Base-by-base conservation (phyloP, 768 basidiomycete genomes). In the Baorangia bicolor region DNA sequence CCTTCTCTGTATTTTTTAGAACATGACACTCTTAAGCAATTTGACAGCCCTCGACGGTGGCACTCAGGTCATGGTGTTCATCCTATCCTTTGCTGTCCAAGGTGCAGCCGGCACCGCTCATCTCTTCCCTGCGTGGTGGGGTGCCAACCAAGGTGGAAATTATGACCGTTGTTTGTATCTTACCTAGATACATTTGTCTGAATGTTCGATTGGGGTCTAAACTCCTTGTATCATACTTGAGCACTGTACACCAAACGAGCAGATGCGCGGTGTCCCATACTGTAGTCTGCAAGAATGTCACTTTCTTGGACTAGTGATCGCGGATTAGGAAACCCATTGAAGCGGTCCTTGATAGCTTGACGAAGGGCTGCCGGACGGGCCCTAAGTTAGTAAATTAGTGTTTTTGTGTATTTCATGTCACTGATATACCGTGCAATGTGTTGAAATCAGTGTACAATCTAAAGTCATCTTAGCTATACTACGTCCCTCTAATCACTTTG, bases 51-150 rank as follows among this genome's bases (percentile, higher is more conserved):
- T 79, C 16, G 73, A 75, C 40, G 70, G 73, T 23, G 77, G 74
- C 11, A 68, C 69, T 1, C 74, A 83, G 64, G 80, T 84, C 27
- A 82, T 83, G 79, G 75, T 81, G 18, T 81, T 82, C 60, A 74
- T 83, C 28, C 66, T 79, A 12, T 79, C 82, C 0, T 76, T 75
- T 53, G 73, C 80, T 0, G 79, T 83, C 0, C 77, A 78, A 53
- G 83, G 83, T 13, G 81, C 77, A 8, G 72, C 77, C 4, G 81
- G 82, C 12, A 63, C 69, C 1, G 64, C 80, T 0, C 77, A 81
- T 59, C 58, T 79, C 25, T 83, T 83, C 69, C 80, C 82, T n/a
- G 55, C 73, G 50, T 83, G 82, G 83, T 83, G 81, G 83, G 80
- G 81, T 20, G 81, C 81, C 8, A 82, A 84, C 61, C 81, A 83